Base-by-base conservation (phyloP, 2,329 filamentous ascomycete species). In the Pseudopithomyces chartarum region DNA sequence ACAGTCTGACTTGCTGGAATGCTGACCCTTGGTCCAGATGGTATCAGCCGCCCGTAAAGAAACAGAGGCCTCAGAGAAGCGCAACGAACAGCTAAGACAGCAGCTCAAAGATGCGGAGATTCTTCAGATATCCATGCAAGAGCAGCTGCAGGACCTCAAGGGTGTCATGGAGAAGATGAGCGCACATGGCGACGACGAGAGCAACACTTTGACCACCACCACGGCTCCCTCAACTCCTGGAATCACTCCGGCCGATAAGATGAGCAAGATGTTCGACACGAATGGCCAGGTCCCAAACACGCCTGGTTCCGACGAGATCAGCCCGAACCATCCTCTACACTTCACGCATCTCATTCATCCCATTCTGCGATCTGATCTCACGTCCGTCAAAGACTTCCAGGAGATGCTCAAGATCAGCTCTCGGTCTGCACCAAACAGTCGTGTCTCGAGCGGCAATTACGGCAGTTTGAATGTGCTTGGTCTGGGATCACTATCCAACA, bases 71-170 rank as follows among this genome's bases (percentile, higher is more conserved):
- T 81, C 93, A 40, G 88, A 92, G 55, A 90, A 90, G 70, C 91
- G 91, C 72, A 96, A 95, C 68, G 92, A 97, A 55, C 91, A 96
- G 76, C 84, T 98, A 50, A 90, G 87, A 68, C 84, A 89, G 23
- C 93, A 98, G 75, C 82, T 99, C 52, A 87, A 87, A 55, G 94
- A 99, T 73, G 94, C 91, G 0, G 92, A 98, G 76, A 83, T 85
- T 22, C 84, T 99, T 17, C 84, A 99, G 58, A 87, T 87, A 56
- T 97, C 91, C 1, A 92, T 98, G 67, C 93, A 97, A 72, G 93
- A 98, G 74, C 95, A 99, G 74, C 82, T 99, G 2, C 84, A 90
- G 2, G 91, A 98, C 75, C 85, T 99, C 61, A 99, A 99, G 77
- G 82, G 85, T 19, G 92, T 97, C 61, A 91, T 99, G 87, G 92